A percentile compares a stretch with the other conserved stretches of the same genome.
Evolutionary conservation across 306 rosid species (phyloP).

Genomic region (Malus sylvestris): DNA sequence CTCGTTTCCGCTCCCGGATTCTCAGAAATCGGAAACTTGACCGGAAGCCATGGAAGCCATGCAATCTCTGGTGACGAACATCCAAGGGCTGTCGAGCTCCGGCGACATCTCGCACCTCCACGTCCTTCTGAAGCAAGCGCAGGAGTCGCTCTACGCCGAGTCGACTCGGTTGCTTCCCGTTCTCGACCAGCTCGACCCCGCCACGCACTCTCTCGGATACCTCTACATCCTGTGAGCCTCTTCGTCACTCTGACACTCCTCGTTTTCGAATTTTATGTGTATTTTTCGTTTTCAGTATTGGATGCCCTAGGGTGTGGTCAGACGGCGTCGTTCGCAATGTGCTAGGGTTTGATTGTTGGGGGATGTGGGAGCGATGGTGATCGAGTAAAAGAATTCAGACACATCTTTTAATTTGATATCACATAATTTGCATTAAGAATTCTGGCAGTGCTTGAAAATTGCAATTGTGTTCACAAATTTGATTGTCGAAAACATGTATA

Average conservation of each 20-base stretch:
- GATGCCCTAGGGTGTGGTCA: constrained; percentile 4
- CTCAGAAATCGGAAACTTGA: background rate
- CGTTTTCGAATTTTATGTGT: background rate
- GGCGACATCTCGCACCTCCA: constrained; percentile 62
- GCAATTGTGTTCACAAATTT: background rate
- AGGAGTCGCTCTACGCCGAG: constrained; percentile 52
- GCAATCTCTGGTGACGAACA: constrained; percentile 49
- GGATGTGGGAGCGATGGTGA: background rate
- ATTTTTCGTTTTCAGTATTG: background rate
- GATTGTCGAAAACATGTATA: background rate
- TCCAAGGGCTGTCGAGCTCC: constrained; percentile 57
- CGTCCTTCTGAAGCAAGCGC: constrained; percentile 48
- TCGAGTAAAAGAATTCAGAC: background rate
- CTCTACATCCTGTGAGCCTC: constrained; percentile 58
- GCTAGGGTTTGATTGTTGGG: background rate
- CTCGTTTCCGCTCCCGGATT: background rate
- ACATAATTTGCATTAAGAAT: background rate
- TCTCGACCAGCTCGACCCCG: constrained; percentile 61
- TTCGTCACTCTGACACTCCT: background rate
- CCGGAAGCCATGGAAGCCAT: constrained; percentile 23
- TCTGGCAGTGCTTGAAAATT: background rate
- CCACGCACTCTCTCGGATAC: constrained; percentile 63
- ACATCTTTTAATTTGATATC: background rate
- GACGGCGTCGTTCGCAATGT: background rate
- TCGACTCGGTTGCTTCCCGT: constrained; percentile 45